These are phyloP conservation scores for Plenodomus biglobosus DNA, from an alignment of 2,329 filamentous ascomycete species.

Conservation along the genomic window DNA sequence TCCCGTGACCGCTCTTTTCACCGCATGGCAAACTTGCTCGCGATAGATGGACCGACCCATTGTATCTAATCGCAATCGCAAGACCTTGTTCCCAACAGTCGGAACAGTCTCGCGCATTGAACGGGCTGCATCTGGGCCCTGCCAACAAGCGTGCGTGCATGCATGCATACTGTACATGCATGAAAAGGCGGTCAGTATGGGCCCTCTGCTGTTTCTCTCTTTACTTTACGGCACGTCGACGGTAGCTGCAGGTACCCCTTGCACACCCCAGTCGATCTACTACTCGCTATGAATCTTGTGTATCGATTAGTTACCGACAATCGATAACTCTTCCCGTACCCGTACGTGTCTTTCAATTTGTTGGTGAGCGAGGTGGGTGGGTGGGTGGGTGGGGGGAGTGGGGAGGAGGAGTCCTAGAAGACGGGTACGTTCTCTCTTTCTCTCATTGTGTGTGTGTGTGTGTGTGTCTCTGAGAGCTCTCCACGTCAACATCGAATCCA, in stretches of 20 bases:
- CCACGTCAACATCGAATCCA: no score
- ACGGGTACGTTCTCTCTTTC: no score
- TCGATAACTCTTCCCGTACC: no score
- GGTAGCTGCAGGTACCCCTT: conserved; percentile 12
- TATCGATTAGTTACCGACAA: background rate
- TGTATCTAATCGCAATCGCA: background rate
- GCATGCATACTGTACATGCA: conserved; percentile 6
- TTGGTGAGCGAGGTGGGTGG: no score
- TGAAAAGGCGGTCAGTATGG: conserved; percentile 18
- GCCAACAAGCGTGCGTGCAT: conserved; percentile 1
- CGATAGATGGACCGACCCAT: background rate
- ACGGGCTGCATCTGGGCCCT: conserved; percentile 2
- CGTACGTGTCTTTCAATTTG: no score
- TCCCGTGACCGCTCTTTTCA: conserved; percentile 18
- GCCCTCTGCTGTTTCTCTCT: background rate
- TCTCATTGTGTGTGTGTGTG: no score
- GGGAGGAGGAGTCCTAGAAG: no score
- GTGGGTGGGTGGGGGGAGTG: no score
- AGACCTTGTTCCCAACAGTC: background rate
- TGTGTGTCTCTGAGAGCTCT: no score
- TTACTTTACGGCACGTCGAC: background rate
- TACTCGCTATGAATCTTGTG: no score
- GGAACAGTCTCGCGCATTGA: background rate
- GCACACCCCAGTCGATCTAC: no score
- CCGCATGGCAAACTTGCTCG: conserved; percentile 4